Evolutionary conservation across 805 yeast species (phyloP), one percentile per base, ranked within the genome.

Genomic region (Blastobotrys muscicola): DNA sequence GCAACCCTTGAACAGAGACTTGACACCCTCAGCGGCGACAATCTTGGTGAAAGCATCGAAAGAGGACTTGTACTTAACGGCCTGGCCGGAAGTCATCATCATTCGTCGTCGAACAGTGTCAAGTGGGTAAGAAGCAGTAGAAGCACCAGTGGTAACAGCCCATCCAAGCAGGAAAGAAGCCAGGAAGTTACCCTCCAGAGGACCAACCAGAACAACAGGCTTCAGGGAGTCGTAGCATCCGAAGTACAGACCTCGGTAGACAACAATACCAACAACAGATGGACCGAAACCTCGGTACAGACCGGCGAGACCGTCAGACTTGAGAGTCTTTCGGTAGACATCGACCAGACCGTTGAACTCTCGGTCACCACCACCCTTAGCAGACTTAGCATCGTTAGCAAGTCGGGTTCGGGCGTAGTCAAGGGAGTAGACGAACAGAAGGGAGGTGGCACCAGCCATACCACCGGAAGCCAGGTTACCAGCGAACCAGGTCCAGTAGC

Each of bases 41-140:
- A 87, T 85, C 76, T 86, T 73, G 61, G 68, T 74, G 85, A 84
- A 81, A 72, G 92, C 85, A 71, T 89, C 96, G 69, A 85, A 76
- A 60, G 96, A 94, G 76, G 94, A 92, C 67, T 80, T 74, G 78
- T 87, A 87, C 77, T 89, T 87, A 64, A 87, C 94, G 65, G 94
- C 95, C 76, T 86, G 94, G 73, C 97, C 97, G 60, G 97, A 89
- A 62, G 97, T 87, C 97, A 87, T 87, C 97, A 87, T 87, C 97
- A 87, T 87, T 84, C 97, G 86, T 85, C 97, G 86, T 83, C 97
- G 89, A 68, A 87, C 87, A 67, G 97, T 87, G 75, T 87, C 97
- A 73, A 89, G 84, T 80, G 97, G 97, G 83, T 87, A 87, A 68
- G 96, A 86, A 69, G 95, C 95, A 58, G 96, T 86, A 61, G 96